A percentile compares a stretch with the other conserved stretches of the same genome.
These are phyloP conservation scores for Austropuccinia psidii DNA, from an alignment of 1,284 basidiomycete genomes.

Conservation along the genomic window DNA sequence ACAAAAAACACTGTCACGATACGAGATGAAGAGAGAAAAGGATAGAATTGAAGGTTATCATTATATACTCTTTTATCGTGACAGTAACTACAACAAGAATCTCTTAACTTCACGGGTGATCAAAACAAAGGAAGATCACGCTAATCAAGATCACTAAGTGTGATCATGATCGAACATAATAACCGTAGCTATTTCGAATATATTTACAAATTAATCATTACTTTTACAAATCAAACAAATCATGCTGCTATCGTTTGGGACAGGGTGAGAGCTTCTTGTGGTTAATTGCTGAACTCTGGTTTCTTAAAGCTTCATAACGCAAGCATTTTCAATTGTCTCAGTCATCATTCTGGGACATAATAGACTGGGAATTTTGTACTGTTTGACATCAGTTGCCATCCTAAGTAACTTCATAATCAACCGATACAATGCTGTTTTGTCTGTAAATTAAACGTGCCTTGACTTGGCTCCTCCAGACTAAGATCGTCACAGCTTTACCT, in stretches of 20 bases:
- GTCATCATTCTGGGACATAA: slow-evolving; percentile 13
- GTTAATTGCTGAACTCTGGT: neutral
- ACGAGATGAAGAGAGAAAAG: too few relatives aligned
- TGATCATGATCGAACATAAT: too few relatives aligned
- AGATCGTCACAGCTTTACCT: slow-evolving; percentile 21
- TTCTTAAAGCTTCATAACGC: slow-evolving; percentile 19
- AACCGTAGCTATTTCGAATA: too few relatives aligned
- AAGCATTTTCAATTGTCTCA: slow-evolving; percentile 13
- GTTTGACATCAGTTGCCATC: neutral
- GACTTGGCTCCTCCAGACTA: neutral
- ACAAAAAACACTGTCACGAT: too few relatives aligned
- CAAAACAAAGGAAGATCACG: too few relatives aligned
- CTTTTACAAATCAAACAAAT: too few relatives aligned
- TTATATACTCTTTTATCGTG: too few relatives aligned
- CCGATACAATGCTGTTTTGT: neutral
- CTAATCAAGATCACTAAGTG: too few relatives aligned
- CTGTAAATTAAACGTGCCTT: neutral
- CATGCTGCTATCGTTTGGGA: slow-evolving; percentile 19
- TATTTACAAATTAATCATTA: too few relatives aligned
- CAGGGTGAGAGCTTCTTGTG: neutral
- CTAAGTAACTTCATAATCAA: neutral
- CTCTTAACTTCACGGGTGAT: too few relatives aligned
- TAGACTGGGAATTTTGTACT: slow-evolving; percentile 13
- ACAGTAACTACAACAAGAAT: too few relatives aligned
- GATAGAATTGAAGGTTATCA: too few relatives aligned